These are phyloP conservation scores for Quillaja saponaria DNA, from an alignment of 306 rosid species.

Conservation along the genomic window DNA sequence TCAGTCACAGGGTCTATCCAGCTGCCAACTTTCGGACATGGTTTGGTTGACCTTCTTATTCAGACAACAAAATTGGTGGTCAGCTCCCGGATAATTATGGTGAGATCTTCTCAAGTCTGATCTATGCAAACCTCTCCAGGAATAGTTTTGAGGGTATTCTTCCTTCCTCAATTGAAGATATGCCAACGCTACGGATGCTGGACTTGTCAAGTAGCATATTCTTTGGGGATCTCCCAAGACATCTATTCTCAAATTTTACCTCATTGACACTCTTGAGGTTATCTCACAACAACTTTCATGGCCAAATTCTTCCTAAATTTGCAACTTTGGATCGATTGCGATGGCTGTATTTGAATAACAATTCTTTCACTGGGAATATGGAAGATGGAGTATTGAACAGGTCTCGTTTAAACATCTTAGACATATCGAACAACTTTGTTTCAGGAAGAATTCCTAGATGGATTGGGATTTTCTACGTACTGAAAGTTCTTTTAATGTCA, in stretches of 20 bases:
- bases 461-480: background rate
- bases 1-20: conserved; percentile 1
- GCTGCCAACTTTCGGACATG: background rate
- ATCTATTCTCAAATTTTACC: background rate
- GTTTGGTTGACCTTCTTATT: background rate
- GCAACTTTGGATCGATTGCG: background rate
- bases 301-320: conserved; percentile 3
- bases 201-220: background rate
- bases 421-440: conserved; percentile 4
- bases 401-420: background rate
- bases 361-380: conserved; percentile 11
- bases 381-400: background rate
- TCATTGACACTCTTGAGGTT: background rate
- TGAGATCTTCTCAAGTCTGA: background rate
- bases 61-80: conserved; percentile 7
- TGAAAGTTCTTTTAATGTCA: background rate
- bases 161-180: conserved; percentile 30
- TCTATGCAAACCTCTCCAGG: background rate
- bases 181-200: background rate
- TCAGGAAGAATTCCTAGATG: conserved; percentile 4
- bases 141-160: conserved; percentile 20
- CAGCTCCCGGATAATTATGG: conserved; percentile 18
- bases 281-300: conserved; percentile 4
- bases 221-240: background rate
- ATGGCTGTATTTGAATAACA: background rate